phyloP scores from a whole-genome alignment of 2,329 filamentous ascomycete genomes.

The Colletotrichum cuscutae region DNA sequence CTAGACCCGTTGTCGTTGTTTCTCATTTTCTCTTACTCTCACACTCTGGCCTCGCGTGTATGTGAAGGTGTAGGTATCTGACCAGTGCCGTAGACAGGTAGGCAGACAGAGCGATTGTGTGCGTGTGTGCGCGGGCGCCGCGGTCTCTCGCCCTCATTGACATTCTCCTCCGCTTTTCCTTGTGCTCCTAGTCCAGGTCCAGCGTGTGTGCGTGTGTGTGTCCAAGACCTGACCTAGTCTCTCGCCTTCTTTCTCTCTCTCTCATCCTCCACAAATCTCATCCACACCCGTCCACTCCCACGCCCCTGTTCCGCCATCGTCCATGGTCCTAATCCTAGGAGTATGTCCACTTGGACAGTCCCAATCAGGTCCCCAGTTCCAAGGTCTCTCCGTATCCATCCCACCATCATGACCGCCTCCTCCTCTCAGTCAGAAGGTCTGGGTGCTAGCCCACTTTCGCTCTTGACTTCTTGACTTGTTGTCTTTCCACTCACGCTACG shows the following conservation, averaged over 20 bases:
- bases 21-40: neutral
- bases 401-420: neutral
- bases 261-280: conserved; percentile 14
- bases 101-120: no score
- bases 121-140: no score
- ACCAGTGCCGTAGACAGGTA: no score
- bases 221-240: neutral
- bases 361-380: conserved; percentile 21
- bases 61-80: no score
- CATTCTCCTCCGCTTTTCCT: neutral
- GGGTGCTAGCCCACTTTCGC: conserved; percentile 4
- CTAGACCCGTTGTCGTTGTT: conserved; percentile 2
- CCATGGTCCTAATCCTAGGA: conserved; percentile 13
- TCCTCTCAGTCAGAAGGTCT: neutral
- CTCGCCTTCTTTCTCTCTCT: conserved; percentile 12
- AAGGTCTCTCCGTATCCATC: conserved; percentile 9
- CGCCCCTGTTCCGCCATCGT: conserved; percentile 1
- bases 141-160: no score
- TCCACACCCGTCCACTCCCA: conserved; percentile 7
- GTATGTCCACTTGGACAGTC: conserved; percentile 7
- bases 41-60: no score
- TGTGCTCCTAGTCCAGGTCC: neutral
- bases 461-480: conserved; percentile 1
- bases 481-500: conserved; percentile 8
- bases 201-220: no score